Conservation (phyloP, 148 eudicot genomes). For the Talinum fruticosum region DNA sequence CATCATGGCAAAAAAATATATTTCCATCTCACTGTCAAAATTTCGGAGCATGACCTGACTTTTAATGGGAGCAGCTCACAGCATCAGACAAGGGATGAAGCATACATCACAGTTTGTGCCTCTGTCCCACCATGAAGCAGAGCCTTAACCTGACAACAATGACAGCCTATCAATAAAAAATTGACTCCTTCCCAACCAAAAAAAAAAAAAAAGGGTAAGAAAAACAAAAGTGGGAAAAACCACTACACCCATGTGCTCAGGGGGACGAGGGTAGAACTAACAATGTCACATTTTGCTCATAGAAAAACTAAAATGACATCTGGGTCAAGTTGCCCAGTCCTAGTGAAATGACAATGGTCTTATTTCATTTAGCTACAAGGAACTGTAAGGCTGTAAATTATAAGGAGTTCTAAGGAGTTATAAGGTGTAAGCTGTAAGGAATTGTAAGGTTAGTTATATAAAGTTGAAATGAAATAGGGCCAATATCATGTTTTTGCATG, state of each 20-base stretch:
- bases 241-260: background rate
- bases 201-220: too few species aligned
- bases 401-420: too few species aligned
- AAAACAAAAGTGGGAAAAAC: background rate
- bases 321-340: background rate
- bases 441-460: too few species aligned
- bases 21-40: constrained; percentile 20
- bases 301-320: background rate
- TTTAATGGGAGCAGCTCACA: constrained; percentile 11
- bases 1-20: constrained; percentile 5
- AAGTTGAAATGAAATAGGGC: too few species aligned
- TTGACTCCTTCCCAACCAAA: background rate
- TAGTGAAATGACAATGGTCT: background rate
- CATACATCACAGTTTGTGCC: constrained; percentile 11
- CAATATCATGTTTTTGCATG: background rate
- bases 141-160: constrained; percentile 9
- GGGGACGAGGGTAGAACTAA: background rate
- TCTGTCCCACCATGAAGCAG: constrained; percentile 11
- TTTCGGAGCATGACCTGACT: constrained; percentile 17
- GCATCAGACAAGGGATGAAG: constrained; percentile 6
- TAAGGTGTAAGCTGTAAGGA: too few species aligned
- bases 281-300: background rate
- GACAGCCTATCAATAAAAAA: background rate
- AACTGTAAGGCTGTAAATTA: too few species aligned
- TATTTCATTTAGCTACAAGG: too few species aligned